Base-by-base conservation (phyloP, 2,329 filamentous ascomycete genomes). In the Phoma sp. region DNA sequence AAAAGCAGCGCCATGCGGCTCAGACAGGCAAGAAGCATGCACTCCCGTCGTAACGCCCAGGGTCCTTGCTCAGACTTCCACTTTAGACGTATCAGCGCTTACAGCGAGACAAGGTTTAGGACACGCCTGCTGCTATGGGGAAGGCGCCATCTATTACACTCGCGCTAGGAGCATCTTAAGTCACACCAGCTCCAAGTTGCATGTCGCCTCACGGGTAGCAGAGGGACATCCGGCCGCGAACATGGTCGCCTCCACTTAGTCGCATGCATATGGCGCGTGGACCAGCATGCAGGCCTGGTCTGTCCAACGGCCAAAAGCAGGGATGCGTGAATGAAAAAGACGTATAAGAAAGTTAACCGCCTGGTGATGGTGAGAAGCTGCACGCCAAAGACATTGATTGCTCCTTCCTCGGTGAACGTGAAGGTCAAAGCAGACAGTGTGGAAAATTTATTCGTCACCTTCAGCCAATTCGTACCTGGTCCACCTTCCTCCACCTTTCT, bases 251-350 rank as follows among this genome's bases (percentile, higher is more conserved):
- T 61, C 62, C 64, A 63, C 59, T 56, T 48, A 59, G 47, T 49
- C 63, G 64, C 69, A 67, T 70, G 61, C 61, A 67, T 53, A 63
- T 63, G 65, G 65, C 55, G 69, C 63, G 57, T 64, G 64, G 60
- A 39, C 60, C 48, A 49, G 57, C 53, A 59, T 66, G 65, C 40
- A 56, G 60, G 57, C 60, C 61, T 62, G 56, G 65, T 68, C 64
- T 60, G 65, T 64, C 53, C 56, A 69, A 69, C 68, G 57, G 61
- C 56, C 42, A 52, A 50, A 51, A 46, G 59, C 64, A 64, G 62
- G 60, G 64, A 57, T 59, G 53, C 30, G 38, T 50, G 50, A 50
- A 53, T 47, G 45, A 48, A 43, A 10, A 39, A 54, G 61, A 59
- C 43, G 61, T 72, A 72, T 72, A 69, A 69, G 65, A 60, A 55